Evolutionary conservation across 176 grass and related monocot species (phyloP).

Genomic region (Guadua angustifolia): DNA sequence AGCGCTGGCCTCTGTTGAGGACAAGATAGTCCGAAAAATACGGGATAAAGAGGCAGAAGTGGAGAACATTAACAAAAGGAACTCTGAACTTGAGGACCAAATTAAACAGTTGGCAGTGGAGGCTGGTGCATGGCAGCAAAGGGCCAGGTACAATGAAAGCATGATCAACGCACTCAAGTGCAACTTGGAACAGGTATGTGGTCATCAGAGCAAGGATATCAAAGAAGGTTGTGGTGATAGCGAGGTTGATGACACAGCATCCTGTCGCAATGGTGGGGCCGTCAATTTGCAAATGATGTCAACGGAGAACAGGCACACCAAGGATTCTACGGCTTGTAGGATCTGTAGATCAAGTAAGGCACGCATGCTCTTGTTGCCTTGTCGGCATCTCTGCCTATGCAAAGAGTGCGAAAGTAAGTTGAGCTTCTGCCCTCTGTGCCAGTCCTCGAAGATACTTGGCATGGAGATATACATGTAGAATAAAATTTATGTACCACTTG

Average conservation of each 20-base stretch:
- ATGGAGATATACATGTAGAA: constrained; percentile 98
- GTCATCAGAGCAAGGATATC: constrained; percentile 86
- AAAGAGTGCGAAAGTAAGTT: constrained; percentile 95
- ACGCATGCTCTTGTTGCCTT: constrained; percentile 92
- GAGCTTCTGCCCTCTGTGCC: constrained; percentile 89
- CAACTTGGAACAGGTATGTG: constrained; percentile 89
- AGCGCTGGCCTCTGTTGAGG: constrained; percentile 83
- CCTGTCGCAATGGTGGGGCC: constrained; percentile 77
- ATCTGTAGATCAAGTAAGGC: constrained; percentile 84
- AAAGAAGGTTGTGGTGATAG: constrained; percentile 98
- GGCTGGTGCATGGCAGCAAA: constrained; percentile 87
- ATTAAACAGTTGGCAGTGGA: constrained; percentile 84
- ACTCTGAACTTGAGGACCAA: constrained; percentile 89
- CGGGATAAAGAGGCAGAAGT: constrained; percentile 86
- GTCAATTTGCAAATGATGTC: constrained; percentile 62
- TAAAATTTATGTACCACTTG: constrained; percentile 48
- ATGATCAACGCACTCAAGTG: constrained; percentile 95
- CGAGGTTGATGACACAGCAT: constrained; percentile 93
- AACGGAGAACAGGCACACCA: constrained; percentile 63
- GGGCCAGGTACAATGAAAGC: constrained; percentile 97
- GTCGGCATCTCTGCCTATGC: constrained; percentile 94
- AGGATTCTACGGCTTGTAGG: constrained; percentile 68
- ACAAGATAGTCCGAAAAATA: constrained; percentile 87
- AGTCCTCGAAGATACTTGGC: constrained; percentile 93
- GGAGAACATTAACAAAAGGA: constrained; percentile 84